Percentiles rank a stretch among this genome's conserved stretches.
Evolutionary conservation across 768 basidiomycete species (phyloP).

Genomic region (Leccinum disarticulatum): DNA sequence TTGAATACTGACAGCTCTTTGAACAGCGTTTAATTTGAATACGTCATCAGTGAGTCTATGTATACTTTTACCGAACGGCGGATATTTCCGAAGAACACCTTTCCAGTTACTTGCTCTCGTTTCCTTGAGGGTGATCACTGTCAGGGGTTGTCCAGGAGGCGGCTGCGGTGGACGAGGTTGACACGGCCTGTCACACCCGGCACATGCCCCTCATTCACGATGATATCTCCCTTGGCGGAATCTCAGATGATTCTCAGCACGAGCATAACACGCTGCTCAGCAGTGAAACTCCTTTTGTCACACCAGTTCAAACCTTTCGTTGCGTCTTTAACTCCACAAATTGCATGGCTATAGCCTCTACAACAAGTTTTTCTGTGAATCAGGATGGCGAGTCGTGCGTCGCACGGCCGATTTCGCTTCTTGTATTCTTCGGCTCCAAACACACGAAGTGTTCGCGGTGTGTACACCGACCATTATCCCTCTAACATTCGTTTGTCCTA

Average conservation of each 20-base stretch:
- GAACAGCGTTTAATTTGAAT: too few species aligned
- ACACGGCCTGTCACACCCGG: neutral
- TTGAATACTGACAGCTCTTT: too few species aligned
- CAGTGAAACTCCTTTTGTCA: neutral
- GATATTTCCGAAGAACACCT: neutral
- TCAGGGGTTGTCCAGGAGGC: neutral
- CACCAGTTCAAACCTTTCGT: neutral
- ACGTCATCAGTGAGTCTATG: too few species aligned
- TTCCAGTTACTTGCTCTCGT: neutral
- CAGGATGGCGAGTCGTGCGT: neutral
- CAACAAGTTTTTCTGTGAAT: neutral
- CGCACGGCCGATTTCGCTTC: neutral
- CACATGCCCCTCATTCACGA: neutral
- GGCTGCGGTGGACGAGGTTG: neutral
- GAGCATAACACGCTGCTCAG: neutral
- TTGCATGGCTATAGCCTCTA: neutral
- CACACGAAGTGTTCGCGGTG: neutral
- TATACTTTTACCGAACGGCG: neutral
- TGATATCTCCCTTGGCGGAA: neutral
- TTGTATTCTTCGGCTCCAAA: neutral
- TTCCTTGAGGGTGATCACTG: neutral
- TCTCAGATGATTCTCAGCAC: neutral
- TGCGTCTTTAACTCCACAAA: neutral
- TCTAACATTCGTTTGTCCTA: neutral
- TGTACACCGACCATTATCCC: neutral